Evolutionary conservation across 371 early-diverging fungal species (phyloP), one percentile per base, ranked within the genome.

Genomic region (Mucor piriformis): DNA sequence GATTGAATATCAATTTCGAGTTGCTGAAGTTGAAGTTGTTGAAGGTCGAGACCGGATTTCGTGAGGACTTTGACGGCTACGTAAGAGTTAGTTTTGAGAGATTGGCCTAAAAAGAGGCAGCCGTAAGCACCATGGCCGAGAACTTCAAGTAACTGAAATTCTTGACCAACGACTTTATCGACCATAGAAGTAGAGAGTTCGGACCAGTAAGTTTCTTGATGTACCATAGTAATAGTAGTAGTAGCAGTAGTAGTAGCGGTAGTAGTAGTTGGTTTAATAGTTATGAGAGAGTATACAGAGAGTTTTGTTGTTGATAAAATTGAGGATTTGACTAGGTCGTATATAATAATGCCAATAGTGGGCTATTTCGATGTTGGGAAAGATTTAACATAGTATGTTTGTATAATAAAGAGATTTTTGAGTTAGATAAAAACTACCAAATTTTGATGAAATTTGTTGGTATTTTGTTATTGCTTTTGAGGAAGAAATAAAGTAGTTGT

Each of bases 1-100:
- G 81, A 75, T 63, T 93, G 88, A 43, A 92, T 84, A 46, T 85
- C 83, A 24, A 87, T 84, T 74, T 95, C 95, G 59, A 86, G 77
- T 29, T 83, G 85, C 66, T 91, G 92, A 11, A 87, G 73, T 43
- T 81, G 65, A 33, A 86, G 80, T 59, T 88, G 89, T 32, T 76
- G 59, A 7, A 73, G 66, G 35, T 84, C 73, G 18, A 89, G 79
- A 18, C 85, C 84, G 8, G 72, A 67, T 67, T 90, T 91, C 69
- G 80, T 83, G 21, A 92, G 79, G 18, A 85, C 83, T 67, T 92
- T 92, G 70, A 92, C 78, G 57, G 92, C 92, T 34, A 81, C 77
- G 64, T 79, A 85, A 47, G 75, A 50, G 27, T 68, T 61, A 38
- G 76, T 64, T 7, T 62, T 64, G 13, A 74, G 37, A 3, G 77